Evolutionary conservation across 2,329 filamentous ascomycete genomes (phyloP).

Genomic region (Graphiopsis chlorocephala): DNA sequence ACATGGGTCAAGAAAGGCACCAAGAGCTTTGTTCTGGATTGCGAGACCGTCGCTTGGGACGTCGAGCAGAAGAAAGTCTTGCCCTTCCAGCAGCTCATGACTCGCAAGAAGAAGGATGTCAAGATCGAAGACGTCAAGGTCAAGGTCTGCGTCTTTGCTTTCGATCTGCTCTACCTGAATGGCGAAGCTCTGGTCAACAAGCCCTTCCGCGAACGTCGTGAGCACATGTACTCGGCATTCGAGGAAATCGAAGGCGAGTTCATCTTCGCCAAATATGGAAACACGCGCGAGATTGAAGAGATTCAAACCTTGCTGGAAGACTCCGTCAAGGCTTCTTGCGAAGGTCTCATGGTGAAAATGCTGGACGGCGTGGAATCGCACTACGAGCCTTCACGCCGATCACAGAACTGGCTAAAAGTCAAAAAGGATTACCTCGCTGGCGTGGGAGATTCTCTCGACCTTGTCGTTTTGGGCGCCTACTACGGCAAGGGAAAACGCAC

Average conservation of each 20-base stretch:
- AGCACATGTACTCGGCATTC: constrained; percentile 72
- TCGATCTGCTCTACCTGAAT: constrained; percentile 90
- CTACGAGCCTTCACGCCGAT: constrained; percentile 94
- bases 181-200: constrained; percentile 86
- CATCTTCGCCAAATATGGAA: constrained; percentile 78
- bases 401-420: constrained; percentile 97
- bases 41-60: constrained; percentile 97
- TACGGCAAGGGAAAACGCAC: constrained; percentile 93
- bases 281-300: constrained; percentile 86
- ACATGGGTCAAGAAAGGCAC: constrained; percentile 88
- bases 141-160: constrained; percentile 95
- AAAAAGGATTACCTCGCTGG: constrained; percentile 98
- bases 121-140: constrained; percentile 93
- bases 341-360: constrained; percentile 99
- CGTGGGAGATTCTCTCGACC: constrained; percentile 90
- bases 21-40: constrained; percentile 96
- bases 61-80: constrained; percentile 90
- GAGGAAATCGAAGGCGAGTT: constrained; percentile 83
- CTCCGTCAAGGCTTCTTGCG: constrained; percentile 90
- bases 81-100: constrained; percentile 98
- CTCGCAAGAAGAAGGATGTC: constrained; percentile 94
- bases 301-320: constrained; percentile 93
- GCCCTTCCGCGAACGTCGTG: constrained; percentile 76
- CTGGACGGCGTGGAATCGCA: constrained; percentile 86
- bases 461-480: constrained; percentile 94